Evolutionary conservation across 176 grass and related monocot genomes (phyloP), one percentile per base, ranked within the genome.

Genomic region (Aegilops tauschii): DNA sequence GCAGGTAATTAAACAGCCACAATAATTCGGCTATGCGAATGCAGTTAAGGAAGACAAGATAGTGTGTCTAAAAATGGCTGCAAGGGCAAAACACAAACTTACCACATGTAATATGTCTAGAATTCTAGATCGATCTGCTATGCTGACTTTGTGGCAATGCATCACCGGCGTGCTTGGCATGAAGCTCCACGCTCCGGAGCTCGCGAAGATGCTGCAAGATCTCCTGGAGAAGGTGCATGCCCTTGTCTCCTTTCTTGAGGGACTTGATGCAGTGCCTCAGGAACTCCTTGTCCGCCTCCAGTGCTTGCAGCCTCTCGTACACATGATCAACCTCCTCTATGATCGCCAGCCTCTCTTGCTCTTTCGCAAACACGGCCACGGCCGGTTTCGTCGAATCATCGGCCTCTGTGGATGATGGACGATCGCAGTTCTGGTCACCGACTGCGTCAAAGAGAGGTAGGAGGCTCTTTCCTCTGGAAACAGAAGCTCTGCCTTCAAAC

Each of bases 271-370:
- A 99, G 73, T 99, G 94, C 83, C 90, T 97, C 3, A 99, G 86
- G 87, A 99, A 99, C 76, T 99, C 97, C 85, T 95, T 93, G 87
- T 99, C 97, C 2, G 94, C 92, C 78, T 99, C 94, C 35, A 99
- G 89, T 21, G 97, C 90, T 61, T 99, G 92, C 80, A 99, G 78
- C 34, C 97, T 89, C 61, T 94, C 94, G 20, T 96, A 94, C 37
- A 99, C 85, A 89, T 94, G 87, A 83, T 88, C 89, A 23, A 99
- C 80, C 82, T 99, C 97, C 69, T 94, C 97, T 28, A 88, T 87
- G 52, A 97, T 94, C 7, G 83, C 84, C 40, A 93, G 80, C 84
- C 88, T 94, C 65, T 90, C 90, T 28, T 88, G 91, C n/a, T 91
- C 89, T 83, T 86, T 83, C 12, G 5, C 86, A 28, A 82, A 28